Conservation (phyloP, 805 yeast species). For the Pichia occidentalis region DNA sequence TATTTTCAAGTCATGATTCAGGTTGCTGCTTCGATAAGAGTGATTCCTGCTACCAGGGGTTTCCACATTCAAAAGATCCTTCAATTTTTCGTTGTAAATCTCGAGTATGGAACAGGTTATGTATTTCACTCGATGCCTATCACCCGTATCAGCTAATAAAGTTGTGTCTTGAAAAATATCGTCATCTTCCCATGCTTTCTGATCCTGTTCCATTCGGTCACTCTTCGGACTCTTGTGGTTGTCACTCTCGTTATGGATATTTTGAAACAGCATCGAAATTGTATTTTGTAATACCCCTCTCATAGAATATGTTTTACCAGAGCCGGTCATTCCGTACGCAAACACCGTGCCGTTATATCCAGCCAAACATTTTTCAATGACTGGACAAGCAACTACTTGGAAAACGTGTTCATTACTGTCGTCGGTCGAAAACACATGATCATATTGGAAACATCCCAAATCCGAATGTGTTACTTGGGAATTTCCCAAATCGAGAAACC, state of each 20-base stretch:
- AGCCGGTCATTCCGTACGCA: constrained; percentile 94
- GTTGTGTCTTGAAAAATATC: constrained; percentile 21
- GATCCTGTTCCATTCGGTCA: constrained; percentile 10
- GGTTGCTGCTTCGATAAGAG: not conserved
- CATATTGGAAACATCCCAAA: constrained; percentile 66
- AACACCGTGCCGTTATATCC: constrained; percentile 87
- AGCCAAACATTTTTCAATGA: constrained; percentile 49
- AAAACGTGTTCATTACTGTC: constrained; percentile 57
- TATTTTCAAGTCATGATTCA: constrained; percentile 56
- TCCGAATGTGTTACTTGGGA: constrained; percentile 42
- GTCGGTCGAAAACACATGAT: constrained; percentile 64
- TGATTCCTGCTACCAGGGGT: not conserved
- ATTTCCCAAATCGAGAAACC: constrained; percentile 41
- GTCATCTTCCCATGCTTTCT: constrained; percentile 9
- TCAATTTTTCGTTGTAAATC: constrained; percentile 81
- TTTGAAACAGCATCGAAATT: constrained; percentile 51
- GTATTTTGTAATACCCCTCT: constrained; percentile 72
- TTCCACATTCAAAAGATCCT: constrained; percentile 56
- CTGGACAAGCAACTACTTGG: constrained; percentile 43
- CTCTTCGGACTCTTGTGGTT: constrained; percentile 1
- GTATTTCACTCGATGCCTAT: constrained; percentile 24
- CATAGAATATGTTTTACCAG: constrained; percentile 88
- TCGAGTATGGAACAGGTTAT: constrained; percentile 71
- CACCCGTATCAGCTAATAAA: not conserved
- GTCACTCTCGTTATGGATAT: constrained; percentile 19